Base-by-base conservation (phyloP, 2,329 filamentous ascomycete genomes). In the Alternaria solani region DNA sequence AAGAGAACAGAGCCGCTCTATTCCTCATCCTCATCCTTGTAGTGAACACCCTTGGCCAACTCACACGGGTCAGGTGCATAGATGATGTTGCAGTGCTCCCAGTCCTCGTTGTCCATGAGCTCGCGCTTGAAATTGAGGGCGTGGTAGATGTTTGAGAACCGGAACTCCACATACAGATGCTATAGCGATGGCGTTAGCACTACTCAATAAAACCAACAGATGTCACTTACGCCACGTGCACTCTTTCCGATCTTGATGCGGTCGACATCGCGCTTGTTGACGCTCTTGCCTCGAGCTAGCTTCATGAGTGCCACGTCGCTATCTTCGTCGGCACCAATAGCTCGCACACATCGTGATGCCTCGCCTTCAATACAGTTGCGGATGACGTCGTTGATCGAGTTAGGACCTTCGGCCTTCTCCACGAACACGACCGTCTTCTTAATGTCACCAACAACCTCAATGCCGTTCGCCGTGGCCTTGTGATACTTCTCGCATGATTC, bases 61-160 rank as follows among this genome's bases (percentile, higher is more conserved):
- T 75, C 75, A 60, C 78, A 79, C 2, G 83, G 83, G 64, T 85
- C 83, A 30, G 74, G 56, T 2, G 72, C 78, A 61, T 79, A 83
- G 18, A 70, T 63, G 52, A 84, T 75, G 20, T 75, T 80, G 70
- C 81, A 83, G 18, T 78, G 76, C 62, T 84, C 81, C 80, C 81
- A 85, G 3, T 82, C 78, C 25, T 80, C 71, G 39, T 81, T 73
- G 18, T 77, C 74, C 43, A 73, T 57, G 12, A 85, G 70, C 25
- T 72, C 58, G 2, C 74, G 71, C 56, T 78, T 80, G 75, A 85
- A 85, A 20, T 73, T 74, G 16, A 82, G 76, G 0, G 83, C 82
- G 54, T 84, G 72, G 25, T 77, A 73, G 57, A 85, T 81, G 61
- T 76, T 81, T 43, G 75, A 78, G 69, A 85, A 85, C 8, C 82